A percentile compares a stretch with the other conserved stretches of the same genome.
These are phyloP conservation scores for Boletus vermiculosoides DNA, from an alignment of 768 basidiomycete species.

Conservation along the genomic window DNA sequence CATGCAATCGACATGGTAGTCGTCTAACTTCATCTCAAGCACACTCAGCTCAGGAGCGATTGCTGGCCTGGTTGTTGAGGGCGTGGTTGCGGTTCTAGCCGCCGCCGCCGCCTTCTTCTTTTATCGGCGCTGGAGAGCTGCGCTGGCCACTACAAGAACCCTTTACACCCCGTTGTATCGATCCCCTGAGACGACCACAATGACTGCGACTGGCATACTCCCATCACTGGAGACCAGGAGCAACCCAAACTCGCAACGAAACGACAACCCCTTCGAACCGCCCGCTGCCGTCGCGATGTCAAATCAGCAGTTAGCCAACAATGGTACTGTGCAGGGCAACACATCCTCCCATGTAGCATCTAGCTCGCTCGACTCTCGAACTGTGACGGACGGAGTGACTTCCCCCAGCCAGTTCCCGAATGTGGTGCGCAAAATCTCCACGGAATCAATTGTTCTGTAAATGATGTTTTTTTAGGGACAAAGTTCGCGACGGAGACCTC, in stretches of 20 bases:
- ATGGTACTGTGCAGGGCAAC: background rate
- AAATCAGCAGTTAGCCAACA: background rate
- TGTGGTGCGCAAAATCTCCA: conserved; percentile 8
- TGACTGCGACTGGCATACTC: conserved; percentile 1
- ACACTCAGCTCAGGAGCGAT: conserved; percentile 23
- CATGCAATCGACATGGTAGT: background rate
- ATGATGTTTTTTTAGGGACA: conserved; percentile 5
- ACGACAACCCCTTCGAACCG: background rate
- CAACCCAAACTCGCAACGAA: background rate
- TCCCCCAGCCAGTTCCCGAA: background rate
- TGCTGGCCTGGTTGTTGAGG: conserved; percentile 21
- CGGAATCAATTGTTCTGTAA: background rate
- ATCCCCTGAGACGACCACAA: conserved; percentile 3
- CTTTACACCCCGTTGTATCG: conserved; percentile 5
- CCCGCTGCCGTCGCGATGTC: background rate
- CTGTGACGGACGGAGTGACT: background rate
- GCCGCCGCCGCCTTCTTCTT: conserved; percentile 16
- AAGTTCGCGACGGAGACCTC: conserved; percentile 1
- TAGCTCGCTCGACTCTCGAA: background rate
- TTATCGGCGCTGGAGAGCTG: conserved; percentile 24
- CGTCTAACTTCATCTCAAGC: conserved; percentile 14
- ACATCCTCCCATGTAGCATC: background rate
- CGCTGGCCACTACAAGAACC: background rate
- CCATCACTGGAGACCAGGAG: conserved; percentile 10
- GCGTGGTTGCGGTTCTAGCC: conserved; percentile 15